Percentiles rank a stretch among this genome's conserved stretches.
Evolutionary conservation across 202 grass and related monocot species (phyloP).

Genomic region (Elaeis oleifera): DNA sequence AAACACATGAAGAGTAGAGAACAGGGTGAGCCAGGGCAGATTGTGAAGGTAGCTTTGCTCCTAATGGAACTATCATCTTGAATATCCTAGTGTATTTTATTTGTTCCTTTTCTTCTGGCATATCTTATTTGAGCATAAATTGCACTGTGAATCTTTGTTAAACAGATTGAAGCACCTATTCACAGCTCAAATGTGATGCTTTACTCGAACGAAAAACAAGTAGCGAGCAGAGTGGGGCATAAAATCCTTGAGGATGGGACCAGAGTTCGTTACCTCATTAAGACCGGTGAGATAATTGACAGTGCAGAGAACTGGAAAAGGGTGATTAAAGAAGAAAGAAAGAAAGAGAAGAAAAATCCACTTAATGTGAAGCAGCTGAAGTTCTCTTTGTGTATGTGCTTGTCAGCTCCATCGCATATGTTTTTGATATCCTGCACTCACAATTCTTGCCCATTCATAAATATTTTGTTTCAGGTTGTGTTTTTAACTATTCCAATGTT

Average conservation of each 20-base stretch:
- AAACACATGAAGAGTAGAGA: conserved; percentile 91
- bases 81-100: no score
- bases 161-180: conserved; percentile 79
- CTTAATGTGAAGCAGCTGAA: no score
- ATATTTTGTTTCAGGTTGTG: no score
- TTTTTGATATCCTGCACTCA: no score
- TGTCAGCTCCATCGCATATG: no score
- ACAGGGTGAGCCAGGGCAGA: conserved; percentile 72
- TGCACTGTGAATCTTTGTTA: conserved; percentile 6
- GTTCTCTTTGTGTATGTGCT: no score
- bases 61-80: no score
- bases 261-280: conserved; percentile 74
- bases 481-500: no score
- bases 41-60: conserved; percentile 45
- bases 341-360: no score
- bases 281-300: conserved; percentile 81
- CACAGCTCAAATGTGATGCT: conserved; percentile 99
- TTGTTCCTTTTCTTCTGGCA: no score
- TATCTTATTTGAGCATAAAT: no score
- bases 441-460: no score
- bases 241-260: conserved; percentile 78
- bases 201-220: conserved; percentile 77
- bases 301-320: conserved; percentile 61
- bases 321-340: conserved; percentile 59
- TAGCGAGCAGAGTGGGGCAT: conserved; percentile 76